These are phyloP conservation scores for Vitis cinerea DNA, from an alignment of 164 flowering plant species.

Conservation along the genomic window DNA sequence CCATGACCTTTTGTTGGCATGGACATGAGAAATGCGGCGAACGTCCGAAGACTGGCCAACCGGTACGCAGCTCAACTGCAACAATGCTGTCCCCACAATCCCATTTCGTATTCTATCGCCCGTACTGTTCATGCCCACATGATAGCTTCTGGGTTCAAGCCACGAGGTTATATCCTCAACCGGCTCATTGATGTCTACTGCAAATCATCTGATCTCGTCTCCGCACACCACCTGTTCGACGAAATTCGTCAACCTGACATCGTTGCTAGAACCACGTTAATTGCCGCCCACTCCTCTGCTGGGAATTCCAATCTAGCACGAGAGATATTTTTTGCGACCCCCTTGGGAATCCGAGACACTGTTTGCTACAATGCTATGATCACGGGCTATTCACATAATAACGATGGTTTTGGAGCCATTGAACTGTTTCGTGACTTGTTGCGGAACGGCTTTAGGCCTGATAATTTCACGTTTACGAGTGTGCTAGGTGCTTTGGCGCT, in stretches of 20 bases:
- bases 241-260: constrained; percentile 60
- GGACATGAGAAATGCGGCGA: background rate
- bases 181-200: constrained; percentile 63
- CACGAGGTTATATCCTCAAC: constrained; percentile 56
- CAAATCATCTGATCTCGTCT: constrained; percentile 34
- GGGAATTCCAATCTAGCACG: constrained; percentile 36
- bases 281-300: constrained; percentile 51
- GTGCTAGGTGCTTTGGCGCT: constrained; percentile 44
- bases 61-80: constrained; percentile 45
- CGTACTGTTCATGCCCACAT: constrained; percentile 63
- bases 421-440: constrained; percentile 49
- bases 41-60: constrained; percentile 42
- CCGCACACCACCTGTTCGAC: constrained; percentile 60
- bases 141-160: constrained; percentile 56
- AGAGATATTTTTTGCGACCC: constrained; percentile 42
- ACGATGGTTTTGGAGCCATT: constrained; percentile 54
- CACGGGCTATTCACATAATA: constrained; percentile 49
- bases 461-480: constrained; percentile 53
- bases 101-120: constrained; percentile 30
- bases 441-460: constrained; percentile 38
- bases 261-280: constrained; percentile 61
- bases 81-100: constrained; percentile 30
- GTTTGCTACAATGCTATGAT: constrained; percentile 75
- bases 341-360: constrained; percentile 49
- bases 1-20: too few species aligned